Evolutionary conservation across 2,329 filamentous ascomycete species (phyloP).

Genomic region (Botrytis galanthina): DNA sequence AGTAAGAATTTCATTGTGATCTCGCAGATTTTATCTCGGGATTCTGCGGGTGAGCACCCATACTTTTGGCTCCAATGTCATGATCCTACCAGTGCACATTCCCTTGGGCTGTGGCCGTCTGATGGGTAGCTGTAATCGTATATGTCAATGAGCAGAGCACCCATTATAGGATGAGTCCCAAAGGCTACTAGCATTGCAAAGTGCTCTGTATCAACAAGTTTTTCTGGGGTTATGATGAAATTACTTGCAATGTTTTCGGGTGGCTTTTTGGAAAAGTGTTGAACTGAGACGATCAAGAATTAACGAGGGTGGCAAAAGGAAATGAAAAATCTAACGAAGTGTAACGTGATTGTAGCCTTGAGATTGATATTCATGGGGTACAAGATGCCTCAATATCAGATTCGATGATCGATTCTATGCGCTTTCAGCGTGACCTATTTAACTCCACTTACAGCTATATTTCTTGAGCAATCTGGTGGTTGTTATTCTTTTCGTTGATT

Average conservation of each 20-base stretch:
- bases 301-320: background rate
- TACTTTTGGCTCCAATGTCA: no score
- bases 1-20: background rate
- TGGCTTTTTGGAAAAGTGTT: no score
- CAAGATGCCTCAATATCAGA: background rate
- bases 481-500: no score
- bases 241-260: background rate
- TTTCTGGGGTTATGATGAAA: background rate
- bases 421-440: background rate
- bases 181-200: no score
- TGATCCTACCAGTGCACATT: no score
- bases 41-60: background rate
- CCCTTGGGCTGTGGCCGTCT: no score
- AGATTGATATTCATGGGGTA: no score
- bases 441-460: background rate
- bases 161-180: no score
- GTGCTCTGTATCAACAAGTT: no score
- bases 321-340: background rate
- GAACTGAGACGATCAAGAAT: background rate
- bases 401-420: background rate
- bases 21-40: fast-evolving
- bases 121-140: no score
- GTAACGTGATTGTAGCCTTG: background rate
- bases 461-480: background rate
- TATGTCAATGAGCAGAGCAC: no score